Percentiles rank a stretch among this genome's conserved stretches.
phyloP scores from a whole-genome alignment of 148 eudicot genomes.

The Polygonum maritimum region DNA sequence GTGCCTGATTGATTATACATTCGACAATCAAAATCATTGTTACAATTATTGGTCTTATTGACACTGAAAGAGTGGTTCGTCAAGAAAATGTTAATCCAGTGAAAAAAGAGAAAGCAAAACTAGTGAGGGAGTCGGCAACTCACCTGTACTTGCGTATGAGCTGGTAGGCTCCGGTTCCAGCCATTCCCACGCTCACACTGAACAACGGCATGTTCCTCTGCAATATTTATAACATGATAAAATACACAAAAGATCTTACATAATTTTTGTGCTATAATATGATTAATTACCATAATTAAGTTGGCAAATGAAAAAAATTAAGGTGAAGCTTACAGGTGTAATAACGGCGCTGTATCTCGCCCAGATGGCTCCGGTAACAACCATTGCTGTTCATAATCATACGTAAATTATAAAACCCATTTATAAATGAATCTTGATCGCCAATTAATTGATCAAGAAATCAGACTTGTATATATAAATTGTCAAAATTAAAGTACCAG shows the following conservation, averaged over 20 bases:
- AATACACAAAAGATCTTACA: background rate
- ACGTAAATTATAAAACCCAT: background rate
- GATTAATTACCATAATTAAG: too few species aligned
- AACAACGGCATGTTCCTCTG: slow-evolving; percentile 7
- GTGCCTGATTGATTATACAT: background rate
- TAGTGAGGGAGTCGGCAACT: background rate
- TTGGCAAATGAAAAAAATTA: too few species aligned
- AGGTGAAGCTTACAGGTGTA: slow-evolving; percentile 10
- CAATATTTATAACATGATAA: background rate
- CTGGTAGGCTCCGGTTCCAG: slow-evolving; percentile 4
- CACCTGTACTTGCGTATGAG: background rate
- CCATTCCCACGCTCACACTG: slow-evolving; percentile 9
- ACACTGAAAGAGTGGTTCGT: too few species aligned
- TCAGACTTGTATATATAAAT: background rate
- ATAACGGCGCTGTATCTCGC: slow-evolving; percentile 18
- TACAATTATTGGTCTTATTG: too few species aligned
- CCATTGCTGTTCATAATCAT: slow-evolving; percentile 8
- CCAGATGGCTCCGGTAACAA: slow-evolving; percentile 19
- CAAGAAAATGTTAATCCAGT: too few species aligned
- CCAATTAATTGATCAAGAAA: background rate
- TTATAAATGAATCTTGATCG: background rate
- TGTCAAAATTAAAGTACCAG: slow-evolving; percentile 5
- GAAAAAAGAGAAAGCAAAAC: too few species aligned
- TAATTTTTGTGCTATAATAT: too few species aligned
- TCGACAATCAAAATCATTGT: background rate